Conservation (phyloP, 805 yeast species). For the Candida nanaspora region DNA sequence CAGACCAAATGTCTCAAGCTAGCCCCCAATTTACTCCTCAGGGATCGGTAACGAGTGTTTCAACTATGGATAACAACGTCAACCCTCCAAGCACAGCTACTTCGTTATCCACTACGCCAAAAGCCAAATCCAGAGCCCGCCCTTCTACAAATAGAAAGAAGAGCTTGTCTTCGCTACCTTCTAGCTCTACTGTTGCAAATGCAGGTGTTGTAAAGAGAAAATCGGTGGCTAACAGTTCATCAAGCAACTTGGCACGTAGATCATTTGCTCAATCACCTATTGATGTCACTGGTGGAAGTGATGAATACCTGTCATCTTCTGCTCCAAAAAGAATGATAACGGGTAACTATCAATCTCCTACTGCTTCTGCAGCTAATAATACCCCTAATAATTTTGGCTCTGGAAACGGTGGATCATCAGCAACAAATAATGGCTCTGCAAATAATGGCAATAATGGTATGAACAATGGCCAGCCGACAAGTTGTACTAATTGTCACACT, state of each 20-base stretch:
- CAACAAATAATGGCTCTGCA: background rate
- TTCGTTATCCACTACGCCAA: background rate
- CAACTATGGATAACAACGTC: background rate
- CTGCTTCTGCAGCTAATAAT: background rate
- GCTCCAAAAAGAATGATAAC: background rate
- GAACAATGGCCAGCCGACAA: background rate
- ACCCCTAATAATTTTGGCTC: background rate
- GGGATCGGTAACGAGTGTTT: background rate
- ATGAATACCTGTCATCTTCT: background rate
- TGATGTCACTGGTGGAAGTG: background rate
- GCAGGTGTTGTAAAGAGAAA: constrained; percentile 1
- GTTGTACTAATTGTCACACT: constrained; percentile 86
- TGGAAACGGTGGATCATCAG: background rate
- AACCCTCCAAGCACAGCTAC: no score
- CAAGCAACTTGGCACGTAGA: background rate
- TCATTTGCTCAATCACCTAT: constrained; percentile 1
- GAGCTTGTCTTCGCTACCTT: background rate
- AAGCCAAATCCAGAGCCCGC: background rate
- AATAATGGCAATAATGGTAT: background rate
- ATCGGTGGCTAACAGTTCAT: background rate
- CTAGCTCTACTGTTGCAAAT: background rate
- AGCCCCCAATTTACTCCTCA: background rate
- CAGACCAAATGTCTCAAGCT: background rate
- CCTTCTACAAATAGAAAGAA: background rate
- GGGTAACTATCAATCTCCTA: background rate